These are phyloP conservation scores for Acorus calamus DNA, from an alignment of 106 monocot species.

Conservation along the genomic window DNA sequence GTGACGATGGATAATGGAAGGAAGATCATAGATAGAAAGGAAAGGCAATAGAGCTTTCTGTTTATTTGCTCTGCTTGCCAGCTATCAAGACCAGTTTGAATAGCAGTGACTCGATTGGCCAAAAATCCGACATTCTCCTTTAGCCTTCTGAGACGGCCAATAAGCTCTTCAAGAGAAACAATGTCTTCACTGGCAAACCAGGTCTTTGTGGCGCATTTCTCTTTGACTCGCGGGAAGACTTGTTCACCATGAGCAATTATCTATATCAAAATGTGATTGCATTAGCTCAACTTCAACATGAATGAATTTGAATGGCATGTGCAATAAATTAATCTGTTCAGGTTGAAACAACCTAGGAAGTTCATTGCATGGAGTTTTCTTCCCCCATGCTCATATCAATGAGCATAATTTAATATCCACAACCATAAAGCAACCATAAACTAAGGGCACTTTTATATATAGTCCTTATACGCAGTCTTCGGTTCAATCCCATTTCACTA, in stretches of 20 bases:
- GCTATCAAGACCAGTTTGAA: constrained; percentile 88
- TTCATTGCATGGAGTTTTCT: too few species aligned
- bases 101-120: constrained; percentile 70
- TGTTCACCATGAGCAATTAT: constrained; percentile 92
- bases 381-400: too few species aligned
- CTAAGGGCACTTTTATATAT: too few species aligned
- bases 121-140: constrained; percentile 91
- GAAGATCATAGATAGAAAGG: constrained; percentile 82
- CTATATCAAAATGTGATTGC: constrained; percentile 18
- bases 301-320: too few species aligned
- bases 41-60: constrained; percentile 86
- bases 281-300: too few species aligned
- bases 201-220: constrained; percentile 69
- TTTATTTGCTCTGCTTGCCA: constrained; percentile 98
- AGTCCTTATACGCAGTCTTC: too few species aligned
- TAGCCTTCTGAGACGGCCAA: constrained; percentile 71
- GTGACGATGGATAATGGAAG: constrained; percentile 93
- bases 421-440: too few species aligned
- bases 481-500: too few species aligned
- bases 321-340: too few species aligned
- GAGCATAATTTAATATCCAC: too few species aligned
- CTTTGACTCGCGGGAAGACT: constrained; percentile 91
- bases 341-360: too few species aligned
- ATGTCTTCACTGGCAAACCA: constrained; percentile 77
- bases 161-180: constrained; percentile 68